Evolutionary conservation across 2,329 filamentous ascomycete species (phyloP).

Genomic region (Colletotrichum ledebouriae): DNA sequence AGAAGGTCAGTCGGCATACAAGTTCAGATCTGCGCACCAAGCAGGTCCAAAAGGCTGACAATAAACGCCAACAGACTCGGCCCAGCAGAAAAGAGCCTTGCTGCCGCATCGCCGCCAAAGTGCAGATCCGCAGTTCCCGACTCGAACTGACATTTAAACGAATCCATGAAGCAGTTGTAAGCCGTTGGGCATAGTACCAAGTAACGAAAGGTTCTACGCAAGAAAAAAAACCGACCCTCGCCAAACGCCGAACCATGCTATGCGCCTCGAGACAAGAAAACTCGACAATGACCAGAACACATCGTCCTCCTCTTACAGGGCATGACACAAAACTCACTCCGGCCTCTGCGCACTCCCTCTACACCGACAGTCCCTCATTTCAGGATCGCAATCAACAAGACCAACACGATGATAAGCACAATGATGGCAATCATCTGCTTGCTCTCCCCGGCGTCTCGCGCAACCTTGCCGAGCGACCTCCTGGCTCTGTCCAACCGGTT

Average conservation of each 20-base stretch:
- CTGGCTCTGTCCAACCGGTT: slow-evolving; percentile 81
- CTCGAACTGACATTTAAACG: not conserved
- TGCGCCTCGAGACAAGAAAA: slow-evolving; percentile 26
- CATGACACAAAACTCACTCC: not conserved
- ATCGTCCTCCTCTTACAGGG: slow-evolving; percentile 55
- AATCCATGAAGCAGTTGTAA: not conserved
- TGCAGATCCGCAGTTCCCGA: no score
- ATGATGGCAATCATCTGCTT: slow-evolving; percentile 89
- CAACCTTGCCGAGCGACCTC: slow-evolving; percentile 78
- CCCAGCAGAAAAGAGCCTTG: no score
- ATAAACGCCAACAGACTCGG: no score
- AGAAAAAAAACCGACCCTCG: slow-evolving; percentile 17
- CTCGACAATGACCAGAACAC: slow-evolving; percentile 22
- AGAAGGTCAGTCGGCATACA: no score
- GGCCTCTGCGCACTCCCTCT: not conserved
- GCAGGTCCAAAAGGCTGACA: no score
- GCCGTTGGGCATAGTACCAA: not conserved
- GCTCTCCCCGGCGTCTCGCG: slow-evolving; percentile 83
- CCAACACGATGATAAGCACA: slow-evolving; percentile 82
- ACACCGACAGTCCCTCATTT: slow-evolving; percentile 64
- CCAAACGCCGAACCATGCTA: slow-evolving; percentile 41
- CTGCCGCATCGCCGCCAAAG: no score
- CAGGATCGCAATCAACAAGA: slow-evolving; percentile 85
- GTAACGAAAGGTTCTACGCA: slow-evolving; percentile 5
- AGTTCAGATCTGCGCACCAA: no score